Evolutionary conservation across 2,329 filamentous ascomycete genomes (phyloP).

Genomic region (Geosmithia flava): DNA sequence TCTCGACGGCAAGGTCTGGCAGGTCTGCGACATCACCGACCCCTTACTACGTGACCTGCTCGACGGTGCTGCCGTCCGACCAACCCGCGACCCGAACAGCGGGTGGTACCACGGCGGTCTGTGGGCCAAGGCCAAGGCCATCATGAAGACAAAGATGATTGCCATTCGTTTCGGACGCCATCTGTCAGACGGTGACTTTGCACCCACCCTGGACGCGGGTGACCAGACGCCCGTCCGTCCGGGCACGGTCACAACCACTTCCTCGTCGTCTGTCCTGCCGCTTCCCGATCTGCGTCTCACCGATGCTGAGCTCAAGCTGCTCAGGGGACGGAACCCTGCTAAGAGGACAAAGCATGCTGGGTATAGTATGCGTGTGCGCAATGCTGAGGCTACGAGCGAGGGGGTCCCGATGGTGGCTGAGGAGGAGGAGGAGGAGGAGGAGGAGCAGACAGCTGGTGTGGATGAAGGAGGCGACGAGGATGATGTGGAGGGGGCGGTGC

Average conservation of each 20-base stretch:
- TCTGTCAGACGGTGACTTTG: constrained; percentile 26
- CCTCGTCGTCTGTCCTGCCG: constrained; percentile 11
- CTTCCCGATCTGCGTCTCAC: constrained; percentile 21
- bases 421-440: constrained; percentile 4
- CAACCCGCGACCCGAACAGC: constrained; percentile 49
- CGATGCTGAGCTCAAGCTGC: constrained; percentile 18
- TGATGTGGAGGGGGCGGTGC: not conserved
- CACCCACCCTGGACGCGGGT: constrained; percentile 18
- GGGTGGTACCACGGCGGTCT: constrained; percentile 81
- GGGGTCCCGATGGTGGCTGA: constrained; percentile 10
- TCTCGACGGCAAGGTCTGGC: constrained; percentile 82
- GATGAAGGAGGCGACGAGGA: constrained; percentile 6
- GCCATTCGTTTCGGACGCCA: constrained; percentile 46
- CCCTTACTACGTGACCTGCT: constrained; percentile 58
- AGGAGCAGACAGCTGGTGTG: constrained; percentile 13
- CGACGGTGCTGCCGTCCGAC: constrained; percentile 45
- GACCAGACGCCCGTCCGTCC: constrained; percentile 18
- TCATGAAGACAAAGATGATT: constrained; percentile 80
- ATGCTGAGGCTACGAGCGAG: constrained; percentile 4
- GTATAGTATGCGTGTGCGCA: constrained; percentile 7
- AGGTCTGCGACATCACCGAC: constrained; percentile 85
- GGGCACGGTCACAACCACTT: constrained; percentile 12
- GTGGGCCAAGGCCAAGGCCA: constrained; percentile 70
- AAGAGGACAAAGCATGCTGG: constrained; percentile 18
- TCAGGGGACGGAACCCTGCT: constrained; percentile 21